Percentiles rank a stretch among this genome's conserved stretches.
Evolutionary conservation across 441 rosid species (phyloP).

Genomic region (Erodium trifolium): DNA sequence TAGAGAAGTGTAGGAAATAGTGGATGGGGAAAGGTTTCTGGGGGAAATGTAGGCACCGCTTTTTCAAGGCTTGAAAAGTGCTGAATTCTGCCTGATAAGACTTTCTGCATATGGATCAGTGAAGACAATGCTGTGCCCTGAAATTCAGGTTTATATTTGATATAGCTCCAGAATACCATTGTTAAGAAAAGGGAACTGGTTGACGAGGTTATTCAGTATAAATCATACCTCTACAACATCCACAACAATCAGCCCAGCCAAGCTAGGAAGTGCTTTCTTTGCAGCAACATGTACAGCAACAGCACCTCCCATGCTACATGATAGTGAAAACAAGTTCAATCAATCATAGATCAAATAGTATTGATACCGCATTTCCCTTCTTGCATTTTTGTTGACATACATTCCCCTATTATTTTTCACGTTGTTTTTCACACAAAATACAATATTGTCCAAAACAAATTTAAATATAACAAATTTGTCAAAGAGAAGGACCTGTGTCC

Average conservation of each 20-base stretch:
- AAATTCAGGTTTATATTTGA: slow-evolving; percentile 18
- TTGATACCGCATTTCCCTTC: background rate
- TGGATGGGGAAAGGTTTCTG: background rate
- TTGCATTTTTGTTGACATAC: too few species aligned
- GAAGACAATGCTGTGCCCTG: slow-evolving; percentile 98
- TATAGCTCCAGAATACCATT: slow-evolving; percentile 15
- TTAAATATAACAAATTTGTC: too few species aligned
- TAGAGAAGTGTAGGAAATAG: background rate
- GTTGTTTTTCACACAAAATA: too few species aligned
- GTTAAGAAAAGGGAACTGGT: slow-evolving; percentile 17
- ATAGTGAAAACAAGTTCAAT: slow-evolving; percentile 16
- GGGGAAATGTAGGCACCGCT: slow-evolving; percentile 43
- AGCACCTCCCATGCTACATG: slow-evolving; percentile 92
- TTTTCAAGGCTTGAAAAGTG: slow-evolving; percentile 80
- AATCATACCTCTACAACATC: slow-evolving; percentile 94
- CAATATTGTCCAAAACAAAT: too few species aligned
- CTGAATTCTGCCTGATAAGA: slow-evolving; percentile 78
- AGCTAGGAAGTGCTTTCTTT: slow-evolving; percentile 48
- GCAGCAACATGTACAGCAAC: slow-evolving; percentile 97
- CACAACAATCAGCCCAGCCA: slow-evolving; percentile 86
- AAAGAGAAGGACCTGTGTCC: slow-evolving; percentile 76
- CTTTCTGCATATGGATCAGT: slow-evolving; percentile 85
- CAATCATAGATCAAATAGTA: slow-evolving; percentile 8
- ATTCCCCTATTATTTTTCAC: too few species aligned
- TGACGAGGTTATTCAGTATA: slow-evolving; percentile 6